Evolutionary conservation across 1,284 basidiomycete genomes (phyloP).

Genomic region (Ustilago bromivora): DNA sequence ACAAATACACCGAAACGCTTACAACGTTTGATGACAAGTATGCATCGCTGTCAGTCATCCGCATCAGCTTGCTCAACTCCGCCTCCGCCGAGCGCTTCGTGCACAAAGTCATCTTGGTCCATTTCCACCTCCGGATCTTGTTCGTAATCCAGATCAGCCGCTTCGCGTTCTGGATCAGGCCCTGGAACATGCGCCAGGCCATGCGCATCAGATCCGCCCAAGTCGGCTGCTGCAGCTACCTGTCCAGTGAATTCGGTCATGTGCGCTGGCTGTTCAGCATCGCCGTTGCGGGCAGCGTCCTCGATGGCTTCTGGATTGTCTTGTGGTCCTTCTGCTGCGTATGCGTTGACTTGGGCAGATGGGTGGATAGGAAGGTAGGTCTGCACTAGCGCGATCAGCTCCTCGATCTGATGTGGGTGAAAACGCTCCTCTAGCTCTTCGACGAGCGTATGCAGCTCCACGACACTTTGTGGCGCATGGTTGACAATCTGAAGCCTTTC

Average conservation of each 20-base stretch:
- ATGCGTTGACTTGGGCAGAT: slow-evolving; percentile 18
- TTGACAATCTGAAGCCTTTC: slow-evolving; percentile 93
- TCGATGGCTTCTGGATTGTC: slow-evolving; percentile 24
- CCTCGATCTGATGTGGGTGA: slow-evolving; percentile 75
- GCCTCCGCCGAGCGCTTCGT: slow-evolving; percentile 42
- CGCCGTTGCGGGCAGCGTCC: slow-evolving; percentile 2
- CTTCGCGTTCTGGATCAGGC: slow-evolving; percentile 46
- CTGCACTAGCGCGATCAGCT: slow-evolving; percentile 76
- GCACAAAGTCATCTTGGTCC: slow-evolving; percentile 62
- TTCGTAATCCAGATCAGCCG: slow-evolving; percentile 60
- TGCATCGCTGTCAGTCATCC: slow-evolving; percentile 49
- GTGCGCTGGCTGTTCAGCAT: slow-evolving; percentile 14
- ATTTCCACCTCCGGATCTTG: slow-evolving; percentile 59
- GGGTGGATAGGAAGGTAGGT: slow-evolving; percentile 69
- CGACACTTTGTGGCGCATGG: slow-evolving; percentile 81
- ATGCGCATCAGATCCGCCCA: slow-evolving; percentile 46
- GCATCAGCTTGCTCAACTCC: slow-evolving; percentile 69
- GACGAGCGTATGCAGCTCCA: slow-evolving; percentile 91
- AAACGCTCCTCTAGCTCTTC: slow-evolving; percentile 89
- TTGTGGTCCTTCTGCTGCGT: slow-evolving; percentile 34
- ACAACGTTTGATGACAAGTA: neutral
- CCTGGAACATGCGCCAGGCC: slow-evolving; percentile 53
- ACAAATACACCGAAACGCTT: slow-evolving; percentile 21
- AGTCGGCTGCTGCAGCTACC: slow-evolving; percentile 38
- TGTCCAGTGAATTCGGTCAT: slow-evolving; percentile 40